Base-by-base conservation (phyloP, 371 early-diverging fungal species). In the Chytridium lagenaria region DNA sequence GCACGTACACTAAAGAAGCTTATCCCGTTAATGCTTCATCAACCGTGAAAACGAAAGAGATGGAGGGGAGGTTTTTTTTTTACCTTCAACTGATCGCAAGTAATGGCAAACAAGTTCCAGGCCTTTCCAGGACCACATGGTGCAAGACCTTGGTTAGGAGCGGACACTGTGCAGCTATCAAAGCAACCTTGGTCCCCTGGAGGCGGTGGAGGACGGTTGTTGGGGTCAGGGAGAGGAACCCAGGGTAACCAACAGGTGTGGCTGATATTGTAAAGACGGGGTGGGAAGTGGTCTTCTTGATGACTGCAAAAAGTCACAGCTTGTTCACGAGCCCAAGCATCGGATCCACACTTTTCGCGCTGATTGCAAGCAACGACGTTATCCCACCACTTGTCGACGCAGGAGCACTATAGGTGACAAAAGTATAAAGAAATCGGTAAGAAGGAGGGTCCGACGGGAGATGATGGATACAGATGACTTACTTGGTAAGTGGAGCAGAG, bases 1-100 rank as follows among this genome's bases (percentile, higher is more conserved):
- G 63, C 63, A 63, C 16, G 23, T 23, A 23, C 63, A 63, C 63
- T 63, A n/a, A n/a, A n/a, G n/a, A n/a, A n/a, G n/a, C n/a, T n/a
- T n/a, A n/a, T n/a, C n/a, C n/a, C n/a, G n/a, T n/a, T n/a, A n/a
- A n/a, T n/a, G n/a, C n/a, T n/a, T n/a, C n/a, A n/a, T n/a, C n/a
- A n/a, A n/a, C n/a, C n/a, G n/a, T n/a, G n/a, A n/a, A n/a, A n/a
- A n/a, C n/a, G n/a, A n/a, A n/a, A n/a, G n/a, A n/a, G n/a, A n/a
- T n/a, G n/a, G n/a, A n/a, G n/a, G n/a, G n/a, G n/a, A n/a, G n/a
- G n/a, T n/a, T n/a, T n/a, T n/a, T n/a, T n/a, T n/a, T n/a, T n/a
- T n/a, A n/a, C n/a, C n/a, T n/a, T 22, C 31, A 63, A 10, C 7
- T 63, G 19, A 16, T 16, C 38, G 22, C 31, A 63, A 19, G 38